Percentiles rank a stretch among this genome's conserved stretches.
These are phyloP conservation scores for Ceratobasidium sp. DNA, from an alignment of 1,284 basidiomycete species.

Conservation along the genomic window DNA sequence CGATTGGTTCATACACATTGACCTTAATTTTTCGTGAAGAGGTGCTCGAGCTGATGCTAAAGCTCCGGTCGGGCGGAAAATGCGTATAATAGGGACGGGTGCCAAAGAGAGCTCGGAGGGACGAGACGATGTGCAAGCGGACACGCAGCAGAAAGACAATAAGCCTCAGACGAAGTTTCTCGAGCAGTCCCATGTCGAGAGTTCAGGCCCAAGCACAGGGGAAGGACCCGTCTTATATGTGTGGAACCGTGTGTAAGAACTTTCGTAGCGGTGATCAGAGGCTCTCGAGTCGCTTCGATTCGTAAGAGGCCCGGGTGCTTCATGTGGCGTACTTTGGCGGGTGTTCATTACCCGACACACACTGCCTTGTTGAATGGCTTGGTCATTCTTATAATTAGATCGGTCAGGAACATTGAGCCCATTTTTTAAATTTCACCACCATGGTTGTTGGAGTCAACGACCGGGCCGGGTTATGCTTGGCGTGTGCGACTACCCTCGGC, in stretches of 20 bases:
- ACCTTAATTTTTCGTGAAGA: background rate
- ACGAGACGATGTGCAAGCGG: background rate
- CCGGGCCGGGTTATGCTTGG: background rate
- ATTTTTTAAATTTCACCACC: background rate
- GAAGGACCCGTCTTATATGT: background rate
- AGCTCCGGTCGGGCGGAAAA: slow-evolving; percentile 5
- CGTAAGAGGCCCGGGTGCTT: background rate
- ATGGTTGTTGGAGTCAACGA: background rate
- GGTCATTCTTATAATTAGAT: background rate
- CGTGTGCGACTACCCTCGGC: background rate
- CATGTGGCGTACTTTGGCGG: background rate
- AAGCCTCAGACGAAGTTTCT: background rate
- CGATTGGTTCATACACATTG: slow-evolving; percentile 13
- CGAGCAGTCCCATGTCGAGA: background rate
- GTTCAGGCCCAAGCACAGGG: background rate
- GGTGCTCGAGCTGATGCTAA: slow-evolving; percentile 3
- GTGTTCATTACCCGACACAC: background rate
- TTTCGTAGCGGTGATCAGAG: slow-evolving; percentile 6
- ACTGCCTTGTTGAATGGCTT: background rate
- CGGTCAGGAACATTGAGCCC: background rate
- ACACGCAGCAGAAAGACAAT: background rate
- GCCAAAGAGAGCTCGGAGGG: slow-evolving; percentile 10
- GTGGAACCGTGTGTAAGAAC: background rate
- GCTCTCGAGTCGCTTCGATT: background rate
- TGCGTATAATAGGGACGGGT: slow-evolving; percentile 5